Evolutionary conservation across 805 yeast species (phyloP).

Genomic region (Saturnispora serradocipensis): DNA sequence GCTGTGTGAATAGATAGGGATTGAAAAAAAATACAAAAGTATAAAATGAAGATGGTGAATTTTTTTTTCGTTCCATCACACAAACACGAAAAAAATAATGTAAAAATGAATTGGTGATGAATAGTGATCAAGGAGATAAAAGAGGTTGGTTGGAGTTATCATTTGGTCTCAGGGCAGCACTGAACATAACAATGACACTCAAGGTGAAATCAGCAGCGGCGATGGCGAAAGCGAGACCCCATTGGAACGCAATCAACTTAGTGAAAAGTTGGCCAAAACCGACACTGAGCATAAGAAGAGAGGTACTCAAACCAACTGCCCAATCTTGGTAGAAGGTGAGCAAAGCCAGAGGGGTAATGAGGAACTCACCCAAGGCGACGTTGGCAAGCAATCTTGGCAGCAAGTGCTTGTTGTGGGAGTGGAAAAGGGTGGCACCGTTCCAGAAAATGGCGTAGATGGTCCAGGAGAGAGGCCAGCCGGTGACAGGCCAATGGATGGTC

Average conservation of each 20-base stretch:
- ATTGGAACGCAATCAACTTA: slow-evolving; percentile 67
- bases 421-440: slow-evolving; percentile 76
- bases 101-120: not conserved
- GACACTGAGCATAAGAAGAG: slow-evolving; percentile 53
- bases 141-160: not conserved
- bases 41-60: not conserved
- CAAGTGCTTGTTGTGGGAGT: slow-evolving; percentile 43
- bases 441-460: slow-evolving; percentile 64
- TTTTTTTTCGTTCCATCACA: too few species aligned
- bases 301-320: slow-evolving; percentile 52
- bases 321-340: slow-evolving; percentile 59
- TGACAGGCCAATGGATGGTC: slow-evolving; percentile 53
- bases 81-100: not conserved
- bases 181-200: slow-evolving; percentile 40
- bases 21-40: not conserved
- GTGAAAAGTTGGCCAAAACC: slow-evolving; percentile 64
- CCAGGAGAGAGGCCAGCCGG: slow-evolving; percentile 73
- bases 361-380: slow-evolving; percentile 67
- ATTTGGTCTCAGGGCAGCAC: slow-evolving; percentile 17
- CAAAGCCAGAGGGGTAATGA: slow-evolving; percentile 52
- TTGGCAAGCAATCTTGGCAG: slow-evolving; percentile 63
- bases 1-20: not conserved
- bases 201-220: slow-evolving; percentile 46
- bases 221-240: slow-evolving; percentile 74
- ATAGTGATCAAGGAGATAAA: not conserved